phyloP scores from a whole-genome alignment of 768 basidiomycete species.

The Auricularia auricula-judae region DNA sequence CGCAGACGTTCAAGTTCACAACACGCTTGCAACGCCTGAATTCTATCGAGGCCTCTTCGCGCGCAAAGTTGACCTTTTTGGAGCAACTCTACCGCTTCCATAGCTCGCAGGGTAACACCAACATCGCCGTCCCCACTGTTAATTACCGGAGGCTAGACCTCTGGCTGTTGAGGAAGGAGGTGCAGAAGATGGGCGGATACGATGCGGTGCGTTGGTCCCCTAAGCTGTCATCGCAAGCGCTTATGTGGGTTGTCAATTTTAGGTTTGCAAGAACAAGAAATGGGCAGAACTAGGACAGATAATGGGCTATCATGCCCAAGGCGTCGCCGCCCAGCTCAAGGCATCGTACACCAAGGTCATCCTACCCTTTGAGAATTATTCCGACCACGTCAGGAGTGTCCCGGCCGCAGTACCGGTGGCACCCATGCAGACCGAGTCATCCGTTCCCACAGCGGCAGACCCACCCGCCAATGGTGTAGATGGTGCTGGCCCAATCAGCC shows the following conservation, averaged over 20 bases:
- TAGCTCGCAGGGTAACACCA: constrained; percentile 85
- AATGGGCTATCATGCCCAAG: constrained; percentile 74
- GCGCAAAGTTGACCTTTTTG: constrained; percentile 94
- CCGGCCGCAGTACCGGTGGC: constrained; percentile 19
- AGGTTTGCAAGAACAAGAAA: constrained; percentile 77
- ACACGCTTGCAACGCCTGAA: constrained; percentile 91
- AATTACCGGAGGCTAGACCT: constrained; percentile 89
- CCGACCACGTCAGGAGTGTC: constrained; percentile 59
- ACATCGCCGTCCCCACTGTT: constrained; percentile 87
- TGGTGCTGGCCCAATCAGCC: not conserved
- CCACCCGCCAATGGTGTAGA: not conserved
- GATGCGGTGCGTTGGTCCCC: constrained; percentile 50
- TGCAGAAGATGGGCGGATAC: constrained; percentile 79
- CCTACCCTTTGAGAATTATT: constrained; percentile 91
- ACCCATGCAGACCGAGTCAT: not conserved
- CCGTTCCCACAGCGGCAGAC: not conserved
- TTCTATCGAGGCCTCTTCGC: constrained; percentile 92
- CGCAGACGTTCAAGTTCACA: constrained; percentile 84
- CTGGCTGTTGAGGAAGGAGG: constrained; percentile 88
- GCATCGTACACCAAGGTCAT: constrained; percentile 85
- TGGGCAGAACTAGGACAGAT: constrained; percentile 82
- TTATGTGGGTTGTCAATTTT: constrained; percentile 11
- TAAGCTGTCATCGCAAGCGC: constrained; percentile 2
- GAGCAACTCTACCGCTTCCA: constrained; percentile 96
- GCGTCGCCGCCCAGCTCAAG: constrained; percentile 79